A percentile compares a stretch with the other conserved stretches of the same genome.
phyloP scores from a whole-genome alignment of 2,329 filamentous ascomycete genomes.

The Microcyclosporella mali region DNA sequence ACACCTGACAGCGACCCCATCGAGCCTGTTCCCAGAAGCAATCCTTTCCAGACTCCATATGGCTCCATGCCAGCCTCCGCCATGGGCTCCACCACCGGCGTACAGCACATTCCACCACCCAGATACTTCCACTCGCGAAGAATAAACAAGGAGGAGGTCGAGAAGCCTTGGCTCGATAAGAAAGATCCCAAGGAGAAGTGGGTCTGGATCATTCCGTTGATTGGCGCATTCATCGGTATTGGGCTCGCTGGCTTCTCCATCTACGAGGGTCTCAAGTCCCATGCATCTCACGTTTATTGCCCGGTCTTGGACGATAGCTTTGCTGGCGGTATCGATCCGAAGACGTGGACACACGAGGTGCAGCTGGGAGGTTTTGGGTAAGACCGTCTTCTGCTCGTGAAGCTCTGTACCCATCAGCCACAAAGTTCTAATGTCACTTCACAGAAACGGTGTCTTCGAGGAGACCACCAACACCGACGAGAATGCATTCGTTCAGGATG shows the following conservation, averaged over 20 bases:
- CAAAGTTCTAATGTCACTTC: constrained; percentile 14
- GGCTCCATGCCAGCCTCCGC: constrained; percentile 40
- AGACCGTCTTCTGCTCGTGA: constrained; percentile 26
- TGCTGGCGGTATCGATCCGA: constrained; percentile 46
- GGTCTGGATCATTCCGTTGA: constrained; percentile 71
- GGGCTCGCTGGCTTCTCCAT: constrained; percentile 63
- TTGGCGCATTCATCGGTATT: constrained; percentile 65
- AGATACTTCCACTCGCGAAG: constrained; percentile 67
- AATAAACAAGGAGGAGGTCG: constrained; percentile 64
- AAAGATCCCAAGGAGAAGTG: constrained; percentile 76
- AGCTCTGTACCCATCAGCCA: background rate
- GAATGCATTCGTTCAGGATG: constrained; percentile 67
- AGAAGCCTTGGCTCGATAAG: constrained; percentile 71
- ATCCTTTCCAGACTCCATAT: constrained; percentile 38
- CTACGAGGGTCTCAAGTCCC: constrained; percentile 66
- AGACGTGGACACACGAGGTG: constrained; percentile 68
- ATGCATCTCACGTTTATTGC: constrained; percentile 70
- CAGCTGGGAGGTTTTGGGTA: constrained; percentile 72
- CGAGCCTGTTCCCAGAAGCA: constrained; percentile 21
- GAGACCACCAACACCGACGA: constrained; percentile 65
- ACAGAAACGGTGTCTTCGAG: constrained; percentile 73
- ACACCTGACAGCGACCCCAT: constrained; percentile 34
- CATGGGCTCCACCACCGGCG: constrained; percentile 37
- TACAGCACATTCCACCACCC: constrained; percentile 26
- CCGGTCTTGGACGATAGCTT: constrained; percentile 62